Evolutionary conservation across 2,329 filamentous ascomycete genomes (phyloP).

Genomic region (Emergomyces orientalis): DNA sequence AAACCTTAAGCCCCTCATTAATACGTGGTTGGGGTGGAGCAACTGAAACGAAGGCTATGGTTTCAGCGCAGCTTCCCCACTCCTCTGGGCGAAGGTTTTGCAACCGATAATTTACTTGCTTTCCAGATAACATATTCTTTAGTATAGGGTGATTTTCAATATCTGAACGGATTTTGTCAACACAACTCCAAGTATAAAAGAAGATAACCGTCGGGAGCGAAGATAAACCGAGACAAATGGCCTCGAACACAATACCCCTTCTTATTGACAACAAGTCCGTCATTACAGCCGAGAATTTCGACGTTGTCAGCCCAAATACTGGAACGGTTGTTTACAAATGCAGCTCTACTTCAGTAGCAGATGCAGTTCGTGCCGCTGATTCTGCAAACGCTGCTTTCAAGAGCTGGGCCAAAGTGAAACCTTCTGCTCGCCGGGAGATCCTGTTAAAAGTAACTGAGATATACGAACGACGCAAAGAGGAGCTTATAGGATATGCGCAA

Average conservation of each 20-base stretch:
- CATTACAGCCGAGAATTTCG: constrained; percentile 33
- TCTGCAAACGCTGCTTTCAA: constrained; percentile 60
- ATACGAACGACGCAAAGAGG: constrained; percentile 49
- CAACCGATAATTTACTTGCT: neutral
- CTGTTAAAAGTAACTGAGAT: constrained; percentile 55
- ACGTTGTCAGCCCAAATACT: constrained; percentile 48
- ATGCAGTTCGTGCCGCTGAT: constrained; percentile 47
- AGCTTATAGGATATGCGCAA: constrained; percentile 52
- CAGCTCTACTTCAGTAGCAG: constrained; percentile 47
- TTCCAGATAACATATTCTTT: neutral
- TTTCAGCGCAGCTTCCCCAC: too few species aligned
- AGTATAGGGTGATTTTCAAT: neutral
- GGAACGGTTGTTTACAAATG: constrained; percentile 47
- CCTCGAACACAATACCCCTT: constrained; percentile 26
- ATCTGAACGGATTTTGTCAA: neutral
- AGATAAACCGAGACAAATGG: neutral
- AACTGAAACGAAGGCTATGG: too few species aligned
- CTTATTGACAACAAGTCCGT: constrained; percentile 38
- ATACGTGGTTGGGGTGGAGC: too few species aligned
- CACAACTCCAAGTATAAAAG: neutral
- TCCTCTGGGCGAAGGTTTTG: neutral
- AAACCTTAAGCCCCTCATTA: neutral
- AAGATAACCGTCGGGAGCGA: neutral
- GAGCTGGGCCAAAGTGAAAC: constrained; percentile 57
- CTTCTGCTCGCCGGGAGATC: constrained; percentile 50